These are phyloP conservation scores for Suillus paluster DNA, from an alignment of 768 basidiomycete species.

Conservation along the genomic window DNA sequence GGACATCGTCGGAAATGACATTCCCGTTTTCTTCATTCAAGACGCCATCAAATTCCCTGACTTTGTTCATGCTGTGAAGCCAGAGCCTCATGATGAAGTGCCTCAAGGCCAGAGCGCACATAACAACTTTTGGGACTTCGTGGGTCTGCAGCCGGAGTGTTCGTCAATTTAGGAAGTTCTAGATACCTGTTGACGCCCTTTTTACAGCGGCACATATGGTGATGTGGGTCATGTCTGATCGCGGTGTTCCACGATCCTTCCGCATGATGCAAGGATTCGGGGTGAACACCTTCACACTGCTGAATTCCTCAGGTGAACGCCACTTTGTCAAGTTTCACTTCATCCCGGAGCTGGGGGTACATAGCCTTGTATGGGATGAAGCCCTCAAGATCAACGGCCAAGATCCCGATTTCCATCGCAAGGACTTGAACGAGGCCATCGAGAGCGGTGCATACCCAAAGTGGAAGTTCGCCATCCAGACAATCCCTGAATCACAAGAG, in stretches of 20 bases:
- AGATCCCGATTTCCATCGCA: constrained; percentile 91
- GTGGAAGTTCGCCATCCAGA: constrained; percentile 75
- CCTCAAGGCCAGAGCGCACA: constrained; percentile 72
- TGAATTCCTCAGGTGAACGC: constrained; percentile 67
- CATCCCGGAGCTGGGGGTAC: constrained; percentile 80
- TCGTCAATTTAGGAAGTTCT: constrained; percentile 14
- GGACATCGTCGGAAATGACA: constrained; percentile 87
- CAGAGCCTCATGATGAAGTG: constrained; percentile 84
- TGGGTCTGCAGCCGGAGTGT: constrained; percentile 71
- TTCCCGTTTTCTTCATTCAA: constrained; percentile 84
- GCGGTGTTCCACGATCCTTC: constrained; percentile 81
- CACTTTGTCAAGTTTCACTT: constrained; percentile 91
- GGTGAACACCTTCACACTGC: constrained; percentile 82
- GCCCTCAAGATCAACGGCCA: constrained; percentile 82
- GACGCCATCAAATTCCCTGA: constrained; percentile 88
- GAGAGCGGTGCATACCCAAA: constrained; percentile 68
- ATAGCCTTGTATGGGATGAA: constrained; percentile 89
- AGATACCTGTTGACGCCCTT: constrained; percentile 8
- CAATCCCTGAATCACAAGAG: constrained; percentile 70
- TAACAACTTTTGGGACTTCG: constrained; percentile 91
- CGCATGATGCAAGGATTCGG: constrained; percentile 92
- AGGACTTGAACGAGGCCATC: constrained; percentile 87
- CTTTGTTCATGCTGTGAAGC: constrained; percentile 82
- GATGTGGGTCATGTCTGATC: constrained; percentile 87
- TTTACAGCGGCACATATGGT: constrained; percentile 67